Conservation (phyloP, 2,329 filamentous ascomycete genomes). For the Epichloe amarillans region DNA sequence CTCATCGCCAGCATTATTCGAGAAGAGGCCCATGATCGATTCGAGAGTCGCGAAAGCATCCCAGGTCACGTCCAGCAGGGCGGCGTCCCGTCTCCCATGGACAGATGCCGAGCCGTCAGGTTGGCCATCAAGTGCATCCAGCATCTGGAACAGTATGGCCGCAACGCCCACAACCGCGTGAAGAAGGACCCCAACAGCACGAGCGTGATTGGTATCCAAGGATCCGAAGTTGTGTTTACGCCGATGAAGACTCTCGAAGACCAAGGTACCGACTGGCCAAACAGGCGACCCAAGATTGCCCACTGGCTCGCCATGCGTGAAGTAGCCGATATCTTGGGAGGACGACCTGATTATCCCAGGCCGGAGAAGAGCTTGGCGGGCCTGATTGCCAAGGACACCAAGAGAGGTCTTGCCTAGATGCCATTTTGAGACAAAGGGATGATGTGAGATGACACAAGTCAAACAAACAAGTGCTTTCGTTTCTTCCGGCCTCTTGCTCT, state of each 20-base stretch:
- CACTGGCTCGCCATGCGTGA: slow-evolving; percentile 76
- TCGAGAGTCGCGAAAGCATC: slow-evolving; percentile 83
- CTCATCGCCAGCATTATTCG: slow-evolving; percentile 92
- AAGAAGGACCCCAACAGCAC: slow-evolving; percentile 60
- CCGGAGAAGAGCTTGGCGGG: slow-evolving; percentile 39
- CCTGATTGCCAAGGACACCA: slow-evolving; percentile 44
- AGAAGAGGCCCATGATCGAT: slow-evolving; percentile 80
- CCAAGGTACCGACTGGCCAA: slow-evolving; percentile 83
- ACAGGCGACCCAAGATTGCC: slow-evolving; percentile 68
- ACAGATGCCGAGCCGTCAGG: slow-evolving; percentile 80
- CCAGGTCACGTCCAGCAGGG: slow-evolving; percentile 93
- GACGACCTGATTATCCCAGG: slow-evolving; percentile 42
- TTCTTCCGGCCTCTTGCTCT: neutral
- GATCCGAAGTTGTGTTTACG: slow-evolving; percentile 78
- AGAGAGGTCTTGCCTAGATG: slow-evolving; percentile 31
- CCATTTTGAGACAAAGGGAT: neutral
- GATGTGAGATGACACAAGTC: neutral
- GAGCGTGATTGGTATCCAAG: slow-evolving; percentile 83
- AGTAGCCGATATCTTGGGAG: slow-evolving; percentile 74
- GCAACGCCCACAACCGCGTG: slow-evolving; percentile 52
- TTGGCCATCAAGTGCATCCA: slow-evolving; percentile 91
- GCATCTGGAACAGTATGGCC: slow-evolving; percentile 69
- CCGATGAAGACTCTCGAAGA: slow-evolving; percentile 70
- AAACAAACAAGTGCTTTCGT: neutral
- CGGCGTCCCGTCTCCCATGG: slow-evolving; percentile 87